Base-by-base conservation (phyloP, 768 basidiomycete genomes). In the Rhodotorula graminis region DNA sequence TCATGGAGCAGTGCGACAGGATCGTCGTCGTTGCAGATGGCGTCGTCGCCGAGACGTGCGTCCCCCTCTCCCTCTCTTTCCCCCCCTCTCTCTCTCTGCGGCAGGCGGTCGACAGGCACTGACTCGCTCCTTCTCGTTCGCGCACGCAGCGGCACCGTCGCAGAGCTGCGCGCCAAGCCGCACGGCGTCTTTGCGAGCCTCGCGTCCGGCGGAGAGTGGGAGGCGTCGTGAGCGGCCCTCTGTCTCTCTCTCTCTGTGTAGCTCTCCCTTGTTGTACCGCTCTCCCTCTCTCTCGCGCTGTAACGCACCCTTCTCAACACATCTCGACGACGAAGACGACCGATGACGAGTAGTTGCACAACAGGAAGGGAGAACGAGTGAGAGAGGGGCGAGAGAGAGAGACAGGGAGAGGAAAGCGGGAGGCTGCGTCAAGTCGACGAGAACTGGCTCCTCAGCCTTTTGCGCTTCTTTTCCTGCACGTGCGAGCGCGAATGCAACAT, bases 1-100 rank as follows among this genome's bases (percentile, higher is more conserved):
- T 92, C 44, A 98, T 97, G 94, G 85, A 84, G 80, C 87, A 90
- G 86, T 97, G 95, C 81, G 93, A 97, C 81, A 85, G 92, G 47
- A 87, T 97, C 47, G 75, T 96, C 29, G 89, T 95, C 56, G 81
- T 97, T 11, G 84, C 88, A 27, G 87, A 88, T n/a, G 95, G 94
- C 3, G 80, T 80, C 70, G 84, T 94, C 31, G 88, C 83, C 29
- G 93, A 96, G 82, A 65, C 66, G 91, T 91, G 5, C 81, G 88
- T 40, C 92, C 27, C 10, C 31, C 47, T n/a, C n/a, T 7, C 46
- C 27, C 40, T 37, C 33, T 50, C n/a, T 33, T n/a, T n/a, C n/a
- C 25, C 29, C 21, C 18, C 9, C 10, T 21, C 7, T 12, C 8
- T 27, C 49, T 14, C 0, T 49, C 12, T 5, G 60, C 62, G 29